Base-by-base conservation (phyloP, 2,329 filamentous ascomycete genomes). In the Botrytis tulipae region DNA sequence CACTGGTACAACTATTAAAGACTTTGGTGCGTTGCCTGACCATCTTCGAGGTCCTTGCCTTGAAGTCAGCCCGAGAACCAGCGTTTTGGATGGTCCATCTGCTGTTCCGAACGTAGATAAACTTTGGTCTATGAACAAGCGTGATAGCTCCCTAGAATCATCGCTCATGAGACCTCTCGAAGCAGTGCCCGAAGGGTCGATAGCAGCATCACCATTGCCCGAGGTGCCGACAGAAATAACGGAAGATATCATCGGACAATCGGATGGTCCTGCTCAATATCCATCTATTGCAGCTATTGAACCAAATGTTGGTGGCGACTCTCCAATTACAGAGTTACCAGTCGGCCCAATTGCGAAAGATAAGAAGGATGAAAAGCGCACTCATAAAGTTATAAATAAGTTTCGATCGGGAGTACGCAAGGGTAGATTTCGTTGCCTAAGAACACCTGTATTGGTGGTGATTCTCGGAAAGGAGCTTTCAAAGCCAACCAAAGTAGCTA, bases 401-500 rank as follows among this genome's bases (percentile, higher is more conserved):
- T 44, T 73, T 62, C 71, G 66, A 40, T 60, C 42, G 40, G 66
- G 66, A 20, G 37, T 74, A 44, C 65, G 74, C 25, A 67, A 68
- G 32, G 42, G 73, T 35, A 66, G 74, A 32, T 61, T 32, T 25
- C 48, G 57, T 40, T 70, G 60, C 32, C 37, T 76, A 35, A 75
- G 75, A 42, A 76, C 62, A 62, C 70, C 72, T 18, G 65, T 76
- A 18, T 68, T 76, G n/a, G 66, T 71, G 22, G 57, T 76, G 6
- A 20, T 76, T 18, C 29, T 76, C 14, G 75, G 75, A 57, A 70
- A 70, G 32, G 74, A 75, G 54, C 61, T 76, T 57, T 70, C 75
- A 10, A 73, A 73, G 7, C 75, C 75, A 42, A 74, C 73, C n/a
- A 73, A 42, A 42, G 25, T 46, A 42, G 71, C 67, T 6, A 70